Base-by-base conservation (phyloP, 352 stramenopile genomes). In the Phytophthora colocasiae region DNA sequence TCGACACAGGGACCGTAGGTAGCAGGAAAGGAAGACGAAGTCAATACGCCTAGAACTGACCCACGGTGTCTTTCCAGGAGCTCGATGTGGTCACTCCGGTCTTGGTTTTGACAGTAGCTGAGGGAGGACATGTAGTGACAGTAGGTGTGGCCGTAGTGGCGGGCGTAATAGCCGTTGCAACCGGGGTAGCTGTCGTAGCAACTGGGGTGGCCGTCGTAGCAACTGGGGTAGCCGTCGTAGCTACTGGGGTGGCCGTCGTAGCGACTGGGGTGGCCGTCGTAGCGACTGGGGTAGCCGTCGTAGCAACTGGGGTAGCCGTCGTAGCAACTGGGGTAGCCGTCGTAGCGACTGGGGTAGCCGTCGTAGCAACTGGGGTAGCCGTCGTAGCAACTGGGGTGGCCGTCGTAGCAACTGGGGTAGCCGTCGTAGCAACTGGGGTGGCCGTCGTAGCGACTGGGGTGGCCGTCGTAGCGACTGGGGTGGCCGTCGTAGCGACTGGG, bases 1-100 rank as follows among this genome's bases (percentile, higher is more conserved):
- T 77, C 44, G 69, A 70, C 54, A 58, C 62, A 51, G 39, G 32
- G n/a, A 26, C 45, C 53, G 43, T 36, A 49, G 24, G 44, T 36
- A 49, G 48, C 61, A 59, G 8, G 31, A 69, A 52, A 58, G 39
- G 39, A 41, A 50, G 39, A 11, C 11, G 32, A 52, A 49, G 39
- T 50, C 39, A 40, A 50, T 19, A 41, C 53, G 32, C 31, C 54
- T 71, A 73, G 46, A 22, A 56, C 29, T 68, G 55, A 22, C 47
- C 53, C 49, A 71, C 41, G 7, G 7, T 31, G 24, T 68, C 27
- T 31, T 71, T 63, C 61, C 43, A 63, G 2, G 66, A 66, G 46
- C 22, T 47, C 4, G 49, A 56, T 10, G 47, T 43, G 0, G 53
- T 57, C 32, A 61, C 34, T 27, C 29, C 26, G 38, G 41, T 62